A percentile compares a stretch with the other conserved stretches of the same genome.
Evolutionary conservation across 768 basidiomycete species (phyloP).

Genomic region (Pleurotus eryngii): DNA sequence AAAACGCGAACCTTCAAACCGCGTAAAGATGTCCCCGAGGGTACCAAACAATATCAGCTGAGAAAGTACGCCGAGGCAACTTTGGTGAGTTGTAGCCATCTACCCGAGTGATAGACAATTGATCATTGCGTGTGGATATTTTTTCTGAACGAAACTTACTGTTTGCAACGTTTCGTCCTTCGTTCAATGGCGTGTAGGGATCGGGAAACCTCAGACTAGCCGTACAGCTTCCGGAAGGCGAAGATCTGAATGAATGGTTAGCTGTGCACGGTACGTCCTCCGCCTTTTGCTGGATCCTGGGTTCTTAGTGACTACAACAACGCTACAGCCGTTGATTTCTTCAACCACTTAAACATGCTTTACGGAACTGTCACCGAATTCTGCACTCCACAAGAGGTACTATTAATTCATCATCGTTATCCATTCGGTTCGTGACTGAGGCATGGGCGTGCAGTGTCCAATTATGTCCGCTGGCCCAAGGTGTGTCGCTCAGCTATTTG

Average conservation of each 20-base stretch:
- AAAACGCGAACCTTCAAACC: constrained; percentile 97
- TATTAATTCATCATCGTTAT: constrained; percentile 13
- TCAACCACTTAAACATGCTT: constrained; percentile 99
- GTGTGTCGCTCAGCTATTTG: constrained; percentile 40
- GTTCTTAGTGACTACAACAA: not conserved
- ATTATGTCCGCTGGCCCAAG: constrained; percentile 95
- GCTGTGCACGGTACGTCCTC: constrained; percentile 87
- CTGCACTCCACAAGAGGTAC: constrained; percentile 89
- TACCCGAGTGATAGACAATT: too few relatives aligned
- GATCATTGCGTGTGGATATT: too few relatives aligned
- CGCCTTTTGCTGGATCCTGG: not conserved
- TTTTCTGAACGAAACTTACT: too few relatives aligned
- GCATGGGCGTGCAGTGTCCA: constrained; percentile 60
- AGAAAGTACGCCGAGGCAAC: constrained; percentile 98
- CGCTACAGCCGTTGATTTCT: constrained; percentile 90
- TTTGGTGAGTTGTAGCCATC: constrained; percentile 45
- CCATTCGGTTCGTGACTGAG: not conserved
- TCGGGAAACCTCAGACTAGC: constrained; percentile 93
- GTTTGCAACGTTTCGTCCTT: not conserved
- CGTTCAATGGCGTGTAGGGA: constrained; percentile 49
- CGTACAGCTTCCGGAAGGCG: constrained; percentile 93
- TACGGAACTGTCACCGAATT: constrained; percentile 99
- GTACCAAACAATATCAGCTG: constrained; percentile 96
- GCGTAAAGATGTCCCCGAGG: constrained; percentile 90
- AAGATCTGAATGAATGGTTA: constrained; percentile 98